phyloP scores from a whole-genome alignment of 805 yeast species.

The Scheffersomyces stipitis region DNA sequence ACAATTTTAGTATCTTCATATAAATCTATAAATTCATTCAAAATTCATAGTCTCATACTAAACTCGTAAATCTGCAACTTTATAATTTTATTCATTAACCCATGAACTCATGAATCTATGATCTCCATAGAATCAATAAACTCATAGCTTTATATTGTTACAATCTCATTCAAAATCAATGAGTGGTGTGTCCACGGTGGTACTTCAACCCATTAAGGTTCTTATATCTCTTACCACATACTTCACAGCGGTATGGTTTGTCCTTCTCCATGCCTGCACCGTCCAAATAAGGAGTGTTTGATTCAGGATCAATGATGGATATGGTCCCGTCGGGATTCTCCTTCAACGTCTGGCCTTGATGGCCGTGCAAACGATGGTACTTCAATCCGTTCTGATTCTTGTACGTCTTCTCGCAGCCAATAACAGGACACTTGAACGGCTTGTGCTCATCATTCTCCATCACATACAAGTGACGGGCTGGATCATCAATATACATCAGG shows the following conservation, averaged over 20 bases:
- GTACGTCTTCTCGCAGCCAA: slow-evolving; percentile 96
- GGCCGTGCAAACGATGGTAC: slow-evolving; percentile 94
- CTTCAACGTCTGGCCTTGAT: slow-evolving; percentile 89
- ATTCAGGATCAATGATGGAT: slow-evolving; percentile 88
- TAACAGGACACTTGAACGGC: slow-evolving; percentile 96
- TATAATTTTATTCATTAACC: too few relatives aligned
- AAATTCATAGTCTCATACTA: too few relatives aligned
- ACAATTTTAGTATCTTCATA: too few relatives aligned
- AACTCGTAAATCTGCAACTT: too few relatives aligned
- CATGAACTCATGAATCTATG: too few relatives aligned
- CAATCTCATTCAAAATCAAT: too few relatives aligned
- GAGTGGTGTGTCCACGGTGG: slow-evolving; percentile 98
- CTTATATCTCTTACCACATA: slow-evolving; percentile 96
- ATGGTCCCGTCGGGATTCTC: slow-evolving; percentile 92
- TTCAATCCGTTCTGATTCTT: slow-evolving; percentile 97
- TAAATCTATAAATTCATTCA: too few relatives aligned
- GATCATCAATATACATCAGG: slow-evolving; percentile 90
- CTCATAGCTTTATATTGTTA: too few relatives aligned
- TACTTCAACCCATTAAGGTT: slow-evolving; percentile 94
- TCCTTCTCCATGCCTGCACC: slow-evolving; percentile 95
- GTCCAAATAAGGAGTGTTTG: slow-evolving; percentile 86
- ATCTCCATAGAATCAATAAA: too few relatives aligned
- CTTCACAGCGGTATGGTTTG: slow-evolving; percentile 97
- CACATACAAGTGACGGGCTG: slow-evolving; percentile 90
- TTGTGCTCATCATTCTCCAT: slow-evolving; percentile 89